phyloP scores from a whole-genome alignment of 176 grass and related monocot species.

The Bonia amplexicaulis region DNA sequence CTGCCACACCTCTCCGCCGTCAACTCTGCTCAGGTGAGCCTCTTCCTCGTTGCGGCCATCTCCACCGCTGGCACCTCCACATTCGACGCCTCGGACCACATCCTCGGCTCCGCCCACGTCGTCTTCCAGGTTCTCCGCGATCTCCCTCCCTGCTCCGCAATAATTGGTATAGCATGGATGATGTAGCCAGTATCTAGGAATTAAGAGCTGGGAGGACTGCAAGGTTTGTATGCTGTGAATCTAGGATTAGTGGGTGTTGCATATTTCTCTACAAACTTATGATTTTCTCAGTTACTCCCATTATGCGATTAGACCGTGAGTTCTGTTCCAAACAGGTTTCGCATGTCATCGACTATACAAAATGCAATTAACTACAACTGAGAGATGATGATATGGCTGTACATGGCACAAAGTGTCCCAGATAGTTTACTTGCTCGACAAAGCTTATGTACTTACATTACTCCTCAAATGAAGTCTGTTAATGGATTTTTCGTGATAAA shows the following conservation, averaged over 20 bases:
- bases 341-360: not conserved
- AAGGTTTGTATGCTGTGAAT: not conserved
- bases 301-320: not conserved
- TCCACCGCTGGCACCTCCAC: conserved; percentile 23
- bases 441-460: not conserved
- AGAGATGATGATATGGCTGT: not conserved
- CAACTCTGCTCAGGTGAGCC: too few species aligned
- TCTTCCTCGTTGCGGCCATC: conserved; percentile 24
- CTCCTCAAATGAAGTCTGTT: not conserved
- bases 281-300: not conserved
- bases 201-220: not conserved
- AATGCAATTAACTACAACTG: not conserved
- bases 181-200: not conserved
- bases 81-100: conserved; percentile 42
- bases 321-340: not conserved
- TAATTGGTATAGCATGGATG: not conserved
- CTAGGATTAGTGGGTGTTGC: not conserved
- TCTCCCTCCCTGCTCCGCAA: not conserved
- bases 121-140: conserved; percentile 75
- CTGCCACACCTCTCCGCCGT: too few species aligned
- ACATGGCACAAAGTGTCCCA: not conserved
- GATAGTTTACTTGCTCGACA: not conserved
- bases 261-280: not conserved
- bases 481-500: not conserved
- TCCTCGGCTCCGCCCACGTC: conserved; percentile 77